Evolutionary conservation across 148 eudicot genomes (phyloP).

Genomic region (Vaccinium myrtillus): DNA sequence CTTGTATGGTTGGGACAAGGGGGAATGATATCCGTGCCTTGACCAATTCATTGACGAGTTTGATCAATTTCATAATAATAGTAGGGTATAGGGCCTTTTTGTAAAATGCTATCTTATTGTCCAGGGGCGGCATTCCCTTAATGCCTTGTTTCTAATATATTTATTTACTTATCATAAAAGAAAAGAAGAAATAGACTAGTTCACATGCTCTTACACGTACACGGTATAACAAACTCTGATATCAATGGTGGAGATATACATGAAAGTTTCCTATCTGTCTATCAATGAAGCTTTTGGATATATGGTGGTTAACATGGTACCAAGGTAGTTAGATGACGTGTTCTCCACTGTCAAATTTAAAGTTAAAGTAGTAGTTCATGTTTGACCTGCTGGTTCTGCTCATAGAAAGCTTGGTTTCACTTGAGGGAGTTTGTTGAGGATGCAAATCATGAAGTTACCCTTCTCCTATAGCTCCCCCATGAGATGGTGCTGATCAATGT

Average conservation of each 20-base stretch:
- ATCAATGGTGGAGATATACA: not conserved
- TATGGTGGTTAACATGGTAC: not conserved
- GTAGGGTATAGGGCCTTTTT: too few relatives aligned
- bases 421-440: conserved; percentile 5
- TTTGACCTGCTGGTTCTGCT: not conserved
- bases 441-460: not conserved
- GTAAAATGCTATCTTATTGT: too few relatives aligned
- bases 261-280: not conserved
- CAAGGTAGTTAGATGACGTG: not conserved
- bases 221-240: not conserved
- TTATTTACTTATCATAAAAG: too few relatives aligned
- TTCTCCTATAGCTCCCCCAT: not conserved
- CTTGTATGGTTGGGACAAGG: too few relatives aligned
- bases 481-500: not conserved
- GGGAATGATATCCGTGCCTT: too few relatives aligned
- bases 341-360: not conserved
- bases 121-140: too few relatives aligned
- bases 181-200: not conserved
- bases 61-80: too few relatives aligned
- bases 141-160: too few relatives aligned
- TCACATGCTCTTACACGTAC: not conserved
- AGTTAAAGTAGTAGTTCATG: not conserved
- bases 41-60: too few relatives aligned
- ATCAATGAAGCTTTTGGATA: not conserved
- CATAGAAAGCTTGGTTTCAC: not conserved